Conservation (phyloP, 306 rosid species). For the Castanea sativa region DNA sequence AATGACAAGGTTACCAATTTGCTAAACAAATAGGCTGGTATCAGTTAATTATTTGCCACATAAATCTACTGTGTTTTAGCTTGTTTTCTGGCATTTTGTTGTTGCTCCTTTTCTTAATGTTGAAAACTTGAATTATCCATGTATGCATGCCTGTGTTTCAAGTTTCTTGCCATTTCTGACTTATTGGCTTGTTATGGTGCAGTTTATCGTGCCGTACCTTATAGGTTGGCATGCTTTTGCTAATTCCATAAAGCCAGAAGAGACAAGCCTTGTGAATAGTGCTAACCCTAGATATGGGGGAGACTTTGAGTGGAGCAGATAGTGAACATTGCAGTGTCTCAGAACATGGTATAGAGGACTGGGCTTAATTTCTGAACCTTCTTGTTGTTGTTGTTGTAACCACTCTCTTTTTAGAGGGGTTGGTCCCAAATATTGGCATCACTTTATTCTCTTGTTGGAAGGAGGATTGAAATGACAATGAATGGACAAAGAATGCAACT, state of each 20-base stretch:
- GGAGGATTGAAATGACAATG: background rate
- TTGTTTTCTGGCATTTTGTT: background rate
- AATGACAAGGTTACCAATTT: no score
- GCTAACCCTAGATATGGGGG: conserved; percentile 65
- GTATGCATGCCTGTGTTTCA: background rate
- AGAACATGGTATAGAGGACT: background rate
- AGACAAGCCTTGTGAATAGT: conserved; percentile 35
- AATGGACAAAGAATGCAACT: background rate
- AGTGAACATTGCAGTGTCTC: conserved; percentile 14
- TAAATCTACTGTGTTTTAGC: background rate
- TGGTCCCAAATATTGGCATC: background rate
- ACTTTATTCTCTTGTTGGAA: background rate
- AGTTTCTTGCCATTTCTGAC: conserved; percentile 1
- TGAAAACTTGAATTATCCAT: background rate
- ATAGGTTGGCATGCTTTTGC: conserved; percentile 88
- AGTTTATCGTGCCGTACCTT: conserved; percentile 80
- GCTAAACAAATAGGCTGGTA: background rate
- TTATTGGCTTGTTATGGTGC: conserved; percentile 20
- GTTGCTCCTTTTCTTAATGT: background rate
- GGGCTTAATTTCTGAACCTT: background rate
- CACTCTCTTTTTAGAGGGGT: background rate
- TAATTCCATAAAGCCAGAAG: conserved; percentile 63
- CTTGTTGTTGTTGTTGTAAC: background rate
- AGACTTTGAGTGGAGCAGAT: conserved; percentile 83
- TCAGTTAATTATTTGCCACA: background rate